Base-by-base conservation (phyloP, 495 filamentous ascomycete species). In the Penicillium longicatenatum region DNA sequence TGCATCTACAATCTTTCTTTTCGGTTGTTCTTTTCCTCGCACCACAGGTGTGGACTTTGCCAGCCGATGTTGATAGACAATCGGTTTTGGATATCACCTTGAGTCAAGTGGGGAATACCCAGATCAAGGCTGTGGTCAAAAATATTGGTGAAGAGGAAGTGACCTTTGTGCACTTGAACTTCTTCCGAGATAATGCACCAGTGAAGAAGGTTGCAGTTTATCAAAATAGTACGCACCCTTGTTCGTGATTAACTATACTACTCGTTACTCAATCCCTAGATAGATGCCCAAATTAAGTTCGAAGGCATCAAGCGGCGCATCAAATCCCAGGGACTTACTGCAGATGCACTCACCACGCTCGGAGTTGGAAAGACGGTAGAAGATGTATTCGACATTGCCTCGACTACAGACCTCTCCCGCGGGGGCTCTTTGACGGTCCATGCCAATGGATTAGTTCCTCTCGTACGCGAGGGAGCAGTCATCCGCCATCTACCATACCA, bases 201-300 rank as follows among this genome's bases (percentile, higher is more conserved):
- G 81, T 87, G 6, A 77, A 88, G 74, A 88, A 88, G 76, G 78
- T 86, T 33, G 64, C 66, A 16, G 72, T 88, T 42, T 85, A 72
- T 68, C 73, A 78, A 51, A 71, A 79, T 50, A 69, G 82, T 82
- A 75, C 62, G 71, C 3, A 24, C 9, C 12, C 75, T 31, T 26
- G 16, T 6, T 26, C 12, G n/a, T 21, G 2, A n/a, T 37, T 0
- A n/a, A 33, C 9, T 17, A 59, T 29, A 63, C 19, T n/a, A n/a
- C n/a, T n/a, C 47, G 16, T 2, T 42, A 33, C 21, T 50, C 3
- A 54, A 9, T 19, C 26, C 31, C 5, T 49, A 86, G 83, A 68
- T 52, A 70, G 65, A 52, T 35, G 20, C 52, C 21, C 71, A 79
- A 62, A 59, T 88, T 12, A 63, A 72, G 3, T 88, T 89, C 63